Conservation (phyloP, 345 rosid genomes). For the Eucalyptus caleyi region DNA sequence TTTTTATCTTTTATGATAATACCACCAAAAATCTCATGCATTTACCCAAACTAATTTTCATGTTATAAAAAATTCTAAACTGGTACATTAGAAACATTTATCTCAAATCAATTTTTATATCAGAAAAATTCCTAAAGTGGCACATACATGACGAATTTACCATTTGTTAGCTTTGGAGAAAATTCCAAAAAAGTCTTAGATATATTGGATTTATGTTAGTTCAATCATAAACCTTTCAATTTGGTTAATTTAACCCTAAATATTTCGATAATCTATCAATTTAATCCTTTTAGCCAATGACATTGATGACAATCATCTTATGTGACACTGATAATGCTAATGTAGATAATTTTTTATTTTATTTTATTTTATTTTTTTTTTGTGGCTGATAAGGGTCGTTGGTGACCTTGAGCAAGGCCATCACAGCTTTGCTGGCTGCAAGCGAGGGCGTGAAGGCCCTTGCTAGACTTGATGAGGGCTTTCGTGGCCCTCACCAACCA, state of each 20-base stretch:
- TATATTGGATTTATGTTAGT: rapidly evolving
- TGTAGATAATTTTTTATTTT: too few relatives aligned
- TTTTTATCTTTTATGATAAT: not conserved
- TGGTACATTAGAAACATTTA: not conserved
- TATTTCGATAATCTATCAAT: too few relatives aligned
- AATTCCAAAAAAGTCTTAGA: too few relatives aligned
- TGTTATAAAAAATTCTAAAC: not conserved
- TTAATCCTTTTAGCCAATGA: rapidly evolving
- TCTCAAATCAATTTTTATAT: not conserved
- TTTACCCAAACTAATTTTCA: not conserved
- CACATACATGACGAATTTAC: rapidly evolving
- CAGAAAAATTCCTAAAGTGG: not conserved
- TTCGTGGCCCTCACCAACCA: too few relatives aligned
- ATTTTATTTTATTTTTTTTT: too few relatives aligned
- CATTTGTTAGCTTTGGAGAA: not conserved
- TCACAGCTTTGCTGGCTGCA: rapidly evolving
- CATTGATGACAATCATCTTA: rapidly evolving
- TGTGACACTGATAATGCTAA: rapidly evolving
- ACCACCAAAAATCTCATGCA: not conserved
- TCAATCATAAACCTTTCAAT: rapidly evolving
- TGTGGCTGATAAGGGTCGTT: rapidly evolving
- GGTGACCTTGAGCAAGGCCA: rapidly evolving
- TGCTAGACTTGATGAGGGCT: too few relatives aligned
- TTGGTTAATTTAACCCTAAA: too few relatives aligned
- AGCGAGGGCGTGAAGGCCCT: too few relatives aligned